Evolutionary conservation across 1,284 basidiomycete genomes (phyloP).

Genomic region (Cryptococcus hybrid): DNA sequence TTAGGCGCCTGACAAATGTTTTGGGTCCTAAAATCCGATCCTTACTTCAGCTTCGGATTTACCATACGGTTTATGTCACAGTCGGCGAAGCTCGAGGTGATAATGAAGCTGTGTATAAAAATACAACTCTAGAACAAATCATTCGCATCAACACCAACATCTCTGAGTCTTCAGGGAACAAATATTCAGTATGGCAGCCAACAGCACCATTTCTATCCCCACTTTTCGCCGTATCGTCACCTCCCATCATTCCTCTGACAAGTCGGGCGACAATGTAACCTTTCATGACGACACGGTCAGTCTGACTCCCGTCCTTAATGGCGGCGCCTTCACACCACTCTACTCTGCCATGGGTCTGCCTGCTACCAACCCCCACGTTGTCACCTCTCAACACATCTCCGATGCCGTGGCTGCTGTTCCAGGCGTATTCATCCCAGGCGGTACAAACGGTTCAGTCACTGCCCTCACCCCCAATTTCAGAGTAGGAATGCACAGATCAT

Average conservation of each 20-base stretch:
- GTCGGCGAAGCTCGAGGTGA: no score
- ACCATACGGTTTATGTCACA: no score
- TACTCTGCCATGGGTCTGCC: slow-evolving; percentile 34
- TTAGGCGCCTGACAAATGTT: no score
- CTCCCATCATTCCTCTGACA: slow-evolving; percentile 25
- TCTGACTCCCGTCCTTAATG: slow-evolving; percentile 21
- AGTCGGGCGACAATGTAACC: slow-evolving; percentile 22
- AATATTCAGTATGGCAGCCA: no score
- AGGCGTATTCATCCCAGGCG: slow-evolving; percentile 31
- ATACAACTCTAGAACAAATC: no score
- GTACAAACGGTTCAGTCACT: slow-evolving; percentile 42
- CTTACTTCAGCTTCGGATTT: no score
- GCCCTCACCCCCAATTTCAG: slow-evolving; percentile 34
- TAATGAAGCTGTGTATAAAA: no score
- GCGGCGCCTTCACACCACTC: slow-evolving; percentile 28
- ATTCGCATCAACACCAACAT: no score
- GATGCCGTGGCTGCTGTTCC: slow-evolving; percentile 16
- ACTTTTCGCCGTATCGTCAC: slow-evolving; percentile 37
- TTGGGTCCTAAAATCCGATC: no score
- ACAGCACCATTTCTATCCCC: background rate
- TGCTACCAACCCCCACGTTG: slow-evolving; percentile 17
- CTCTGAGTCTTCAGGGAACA: no score
- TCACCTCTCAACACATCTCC: slow-evolving; percentile 19
- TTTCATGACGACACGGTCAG: slow-evolving; percentile 25
- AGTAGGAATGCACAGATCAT: slow-evolving; percentile 30